phyloP scores from a whole-genome alignment of 106 monocot genomes.

The Allium cepa region DNA sequence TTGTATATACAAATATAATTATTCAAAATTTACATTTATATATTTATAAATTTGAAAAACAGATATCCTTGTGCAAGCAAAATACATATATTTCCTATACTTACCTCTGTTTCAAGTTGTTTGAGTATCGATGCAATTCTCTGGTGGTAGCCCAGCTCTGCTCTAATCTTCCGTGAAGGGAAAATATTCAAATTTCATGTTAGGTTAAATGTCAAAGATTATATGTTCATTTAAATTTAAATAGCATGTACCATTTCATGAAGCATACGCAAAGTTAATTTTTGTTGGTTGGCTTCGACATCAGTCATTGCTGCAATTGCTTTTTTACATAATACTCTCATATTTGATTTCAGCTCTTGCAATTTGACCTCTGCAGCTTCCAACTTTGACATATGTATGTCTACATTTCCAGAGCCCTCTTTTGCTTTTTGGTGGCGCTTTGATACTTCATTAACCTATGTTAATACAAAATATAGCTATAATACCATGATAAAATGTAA shows the following conservation, averaged over 20 bases:
- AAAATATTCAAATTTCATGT: neutral
- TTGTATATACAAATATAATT: neutral
- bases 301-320: slow-evolving; percentile 82
- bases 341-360: slow-evolving; percentile 78
- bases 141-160: slow-evolving; percentile 74
- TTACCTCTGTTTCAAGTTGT: slow-evolving; percentile 67
- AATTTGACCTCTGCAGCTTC: slow-evolving; percentile 81
- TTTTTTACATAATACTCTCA: slow-evolving; percentile 69
- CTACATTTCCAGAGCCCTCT: slow-evolving; percentile 55
- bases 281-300: slow-evolving; percentile 90
- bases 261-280: slow-evolving; percentile 71
- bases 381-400: slow-evolving; percentile 46
- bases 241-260: slow-evolving; percentile 58
- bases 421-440: slow-evolving; percentile 67
- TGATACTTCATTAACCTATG: slow-evolving; percentile 80
- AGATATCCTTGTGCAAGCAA: neutral
- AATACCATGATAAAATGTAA: neutral
- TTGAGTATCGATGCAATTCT: slow-evolving; percentile 71
- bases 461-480: neutral
- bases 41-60: neutral
- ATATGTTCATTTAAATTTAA: neutral
- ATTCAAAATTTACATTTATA: neutral
- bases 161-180: slow-evolving; percentile 37
- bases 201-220: slow-evolving; percentile 1
- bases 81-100: neutral